A percentile compares a stretch with the other conserved stretches of the same genome.
Evolutionary conservation across 1,284 basidiomycete genomes (phyloP).

Genomic region (Rhodotorula sp.): DNA sequence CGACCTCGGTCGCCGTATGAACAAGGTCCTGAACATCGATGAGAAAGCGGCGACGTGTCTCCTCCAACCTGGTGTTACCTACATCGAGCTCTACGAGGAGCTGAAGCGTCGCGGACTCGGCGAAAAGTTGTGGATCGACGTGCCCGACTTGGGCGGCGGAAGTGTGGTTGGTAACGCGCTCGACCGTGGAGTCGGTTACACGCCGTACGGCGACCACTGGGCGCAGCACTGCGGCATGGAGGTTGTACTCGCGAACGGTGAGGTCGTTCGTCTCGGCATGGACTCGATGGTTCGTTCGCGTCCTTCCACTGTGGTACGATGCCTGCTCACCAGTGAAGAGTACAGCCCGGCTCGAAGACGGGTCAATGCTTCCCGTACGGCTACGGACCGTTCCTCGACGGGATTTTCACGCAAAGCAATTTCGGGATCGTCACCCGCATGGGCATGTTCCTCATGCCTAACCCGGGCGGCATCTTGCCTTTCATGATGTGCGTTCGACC

Average conservation of each 20-base stretch:
- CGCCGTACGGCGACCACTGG: slow-evolving; percentile 34
- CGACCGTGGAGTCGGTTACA: slow-evolving; percentile 41
- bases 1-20: slow-evolving; percentile 40
- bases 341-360: slow-evolving; percentile 26
- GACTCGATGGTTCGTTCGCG: slow-evolving; percentile 25
- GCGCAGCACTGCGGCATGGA: slow-evolving; percentile 43
- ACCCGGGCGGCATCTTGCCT: slow-evolving; percentile 40
- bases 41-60: slow-evolving; percentile 38
- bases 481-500: slow-evolving; percentile 31
- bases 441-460: slow-evolving; percentile 43
- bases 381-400: slow-evolving; percentile 42
- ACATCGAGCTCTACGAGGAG: slow-evolving; percentile 44
- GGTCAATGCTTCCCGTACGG: slow-evolving; percentile 42
- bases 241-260: slow-evolving; percentile 41
- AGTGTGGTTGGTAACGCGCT: slow-evolving; percentile 39
- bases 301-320: too few species aligned
- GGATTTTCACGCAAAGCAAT: slow-evolving; percentile 43
- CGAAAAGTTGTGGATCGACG: slow-evolving; percentile 37
- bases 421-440: slow-evolving; percentile 28
- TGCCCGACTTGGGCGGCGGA: slow-evolving; percentile 37
- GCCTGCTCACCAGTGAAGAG: too few species aligned
- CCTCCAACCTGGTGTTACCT: slow-evolving; percentile 43
- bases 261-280: slow-evolving; percentile 42
- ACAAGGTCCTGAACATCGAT: slow-evolving; percentile 42
- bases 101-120: slow-evolving; percentile 30